Base-by-base conservation (phyloP, 768 basidiomycete genomes). In the Tricholoma terreum region DNA sequence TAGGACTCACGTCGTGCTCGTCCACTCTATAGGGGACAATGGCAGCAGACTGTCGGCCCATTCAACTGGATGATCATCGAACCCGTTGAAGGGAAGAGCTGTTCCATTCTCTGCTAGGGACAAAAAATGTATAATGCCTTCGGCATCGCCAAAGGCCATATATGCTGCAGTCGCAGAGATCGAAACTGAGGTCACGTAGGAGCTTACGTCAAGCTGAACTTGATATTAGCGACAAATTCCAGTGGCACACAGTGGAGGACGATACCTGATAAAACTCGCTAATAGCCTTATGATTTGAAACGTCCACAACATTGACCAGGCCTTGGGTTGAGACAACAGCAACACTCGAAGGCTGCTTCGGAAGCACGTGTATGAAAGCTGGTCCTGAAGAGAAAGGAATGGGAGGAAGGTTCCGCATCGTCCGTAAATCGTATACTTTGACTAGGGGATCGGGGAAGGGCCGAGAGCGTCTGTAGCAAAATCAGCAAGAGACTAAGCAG, bases 371-470 rank as follows among this genome's bases (percentile, higher is more conserved):
- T 60, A 95, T 87, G 69, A 95, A 94, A 1, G 90, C 84, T 1
- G 96, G 94, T 0, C 90, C 89, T 10, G 87, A 83, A 5, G 92
- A 84, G 69, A 97, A 98, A 1, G 92, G 85, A 30, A 98, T 80
- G 0, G 96, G 93, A 2, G 92, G 82, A 2, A 98, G 79, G 0
- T 93, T 80, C 38, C 84, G 82, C 78, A 98, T 83, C 21, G 81
- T 91, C 30, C 96, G 87, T 30, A 92, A 65, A 70, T 99, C 96
- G 64, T 89, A 97, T 11, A 98, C 80, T 73, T 96, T 97, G 61
- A 99, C 92, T 33, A 94, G 77, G 2, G 94, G 92, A 69, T 98
- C 96, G 0, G 92, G 90, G 54, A 89, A 82, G 4, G 95, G 93
- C 48, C 89, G 86, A 6, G 89, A 86, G 71, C 91, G 92, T 70